Percentiles rank a stretch among this genome's conserved stretches.
Conservation (phyloP, 2,329 filamentous ascomycete species). For the Fusarium continuum region DNA sequence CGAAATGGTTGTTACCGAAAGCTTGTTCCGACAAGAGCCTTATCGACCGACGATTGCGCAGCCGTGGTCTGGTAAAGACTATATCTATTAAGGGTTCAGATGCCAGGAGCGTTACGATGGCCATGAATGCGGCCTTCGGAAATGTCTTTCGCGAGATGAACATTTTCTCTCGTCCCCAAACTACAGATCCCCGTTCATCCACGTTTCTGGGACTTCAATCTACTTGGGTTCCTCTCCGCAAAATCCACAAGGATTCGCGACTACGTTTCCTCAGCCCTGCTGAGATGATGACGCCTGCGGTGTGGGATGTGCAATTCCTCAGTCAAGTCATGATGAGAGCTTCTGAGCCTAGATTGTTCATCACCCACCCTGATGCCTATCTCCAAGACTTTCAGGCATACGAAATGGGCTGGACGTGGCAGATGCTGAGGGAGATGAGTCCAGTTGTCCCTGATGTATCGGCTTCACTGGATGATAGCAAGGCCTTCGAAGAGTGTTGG, state of each 20-base stretch:
- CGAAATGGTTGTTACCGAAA: slow-evolving; percentile 73
- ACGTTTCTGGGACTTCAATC: slow-evolving; percentile 70
- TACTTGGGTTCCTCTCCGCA: slow-evolving; percentile 78
- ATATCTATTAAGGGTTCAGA: slow-evolving; percentile 70
- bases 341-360: slow-evolving; percentile 73
- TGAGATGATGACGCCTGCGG: slow-evolving; percentile 76
- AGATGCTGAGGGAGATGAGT: slow-evolving; percentile 69
- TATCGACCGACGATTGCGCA: slow-evolving; percentile 76
- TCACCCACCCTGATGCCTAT: slow-evolving; percentile 80
- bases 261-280: slow-evolving; percentile 74
- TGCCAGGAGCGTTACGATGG: slow-evolving; percentile 72
- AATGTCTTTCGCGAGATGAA: slow-evolving; percentile 60
- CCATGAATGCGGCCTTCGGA: slow-evolving; percentile 70
- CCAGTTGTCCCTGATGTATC: slow-evolving; percentile 61
- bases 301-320: slow-evolving; percentile 78
- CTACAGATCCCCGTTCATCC: slow-evolving; percentile 44
- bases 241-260: slow-evolving; percentile 76
- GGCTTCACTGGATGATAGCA: slow-evolving; percentile 48
- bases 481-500: slow-evolving; percentile 70
- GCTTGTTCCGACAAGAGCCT: slow-evolving; percentile 71
- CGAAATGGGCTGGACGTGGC: slow-evolving; percentile 74
- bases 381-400: slow-evolving; percentile 68
- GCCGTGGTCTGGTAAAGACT: slow-evolving; percentile 74
- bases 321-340: slow-evolving; percentile 78
- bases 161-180: slow-evolving; percentile 44